phyloP scores from a whole-genome alignment of 1,284 basidiomycete species.

The Entoloma clypeatum region DNA sequence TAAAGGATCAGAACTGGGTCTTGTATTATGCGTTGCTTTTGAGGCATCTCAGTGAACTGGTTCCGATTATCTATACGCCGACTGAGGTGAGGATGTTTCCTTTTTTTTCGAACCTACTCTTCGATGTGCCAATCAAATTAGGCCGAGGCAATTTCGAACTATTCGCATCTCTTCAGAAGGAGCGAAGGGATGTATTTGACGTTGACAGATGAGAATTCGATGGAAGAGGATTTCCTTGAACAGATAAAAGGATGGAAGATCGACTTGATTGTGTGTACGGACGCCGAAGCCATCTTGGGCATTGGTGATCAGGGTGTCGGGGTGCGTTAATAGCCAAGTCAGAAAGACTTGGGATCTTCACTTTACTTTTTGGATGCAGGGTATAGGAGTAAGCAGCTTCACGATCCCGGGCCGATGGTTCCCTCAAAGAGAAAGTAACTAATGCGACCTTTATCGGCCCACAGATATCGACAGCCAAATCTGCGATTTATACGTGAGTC shows the following conservation, averaged over 20 bases:
- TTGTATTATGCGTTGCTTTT: constrained; percentile 66
- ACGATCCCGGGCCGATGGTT: too few relatives aligned
- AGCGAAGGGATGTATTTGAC: constrained; percentile 70
- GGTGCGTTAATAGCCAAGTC: too few relatives aligned
- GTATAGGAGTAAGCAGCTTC: constrained; percentile 36
- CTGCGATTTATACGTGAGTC: constrained; percentile 71
- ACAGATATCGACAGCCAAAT: constrained; percentile 85
- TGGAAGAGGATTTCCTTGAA: constrained; percentile 74
- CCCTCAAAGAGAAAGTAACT: neutral
- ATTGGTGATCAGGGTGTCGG: constrained; percentile 75
- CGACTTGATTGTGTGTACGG: constrained; percentile 76
- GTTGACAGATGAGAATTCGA: constrained; percentile 60
- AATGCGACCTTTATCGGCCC: neutral
- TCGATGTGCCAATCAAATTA: constrained; percentile 9
- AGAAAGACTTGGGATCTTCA: too few relatives aligned
- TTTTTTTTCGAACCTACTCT: neutral
- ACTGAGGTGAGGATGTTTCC: constrained; percentile 46
- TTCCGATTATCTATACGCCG: constrained; percentile 74
- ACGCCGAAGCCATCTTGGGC: constrained; percentile 80
- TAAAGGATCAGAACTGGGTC: constrained; percentile 75
- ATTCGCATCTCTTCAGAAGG: constrained; percentile 76
- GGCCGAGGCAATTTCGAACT: constrained; percentile 77
- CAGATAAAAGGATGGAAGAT: constrained; percentile 59
- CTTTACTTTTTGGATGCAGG: too few relatives aligned
- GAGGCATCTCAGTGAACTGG: constrained; percentile 66